Base-by-base conservation (phyloP, 1,139 yeast genomes). In the Hansenula sp. region DNA sequence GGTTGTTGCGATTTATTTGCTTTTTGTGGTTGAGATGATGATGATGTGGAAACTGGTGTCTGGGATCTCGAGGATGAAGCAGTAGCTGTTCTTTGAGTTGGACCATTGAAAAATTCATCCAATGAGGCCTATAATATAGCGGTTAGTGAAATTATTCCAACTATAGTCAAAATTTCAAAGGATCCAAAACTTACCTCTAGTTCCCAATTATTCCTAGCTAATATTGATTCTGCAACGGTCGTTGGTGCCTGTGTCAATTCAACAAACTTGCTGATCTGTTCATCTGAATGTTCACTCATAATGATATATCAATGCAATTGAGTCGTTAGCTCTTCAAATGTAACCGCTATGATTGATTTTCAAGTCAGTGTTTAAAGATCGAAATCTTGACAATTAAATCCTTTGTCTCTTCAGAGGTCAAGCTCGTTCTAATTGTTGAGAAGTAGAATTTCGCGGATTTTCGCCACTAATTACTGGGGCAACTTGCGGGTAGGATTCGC, bases 221-320 rank as follows among this genome's bases (percentile, higher is more conserved):
- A 56, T 42, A 68, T 67, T 43, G 63, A 65, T 34, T 59, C 62
- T 3, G 84, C 83, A 30, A 70, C 72, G 18, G 67, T 60, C n/a
- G 63, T 60, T 3, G 77, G 65, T 12, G 69, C 63, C 41, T 70
- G 71, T 6, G 83, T 71, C 45, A 78, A 59, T 27, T 70, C 69
- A 44, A 76, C 68, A 59, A 87, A 85, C 55, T 79, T 76, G 19
- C 76, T 74, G 36, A 81, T 66, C 49, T 58, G 54, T 18, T 58
- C 59, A 46, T 57, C 59, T 35, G 38, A 27, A 28, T 42, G 41
- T 15, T 53, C 55, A 12, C 44, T 19, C 55, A 51, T 51, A 17
- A 15, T 29, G 16, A 25, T 13, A 17, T 32, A 5, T 18, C 11
- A 15, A 13, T 17, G 11, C 36, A 24, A 24, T 34, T 15, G 29